Conservation (phyloP, 2,329 filamentous ascomycete species). For the Beauveria scarabaeidicola region DNA sequence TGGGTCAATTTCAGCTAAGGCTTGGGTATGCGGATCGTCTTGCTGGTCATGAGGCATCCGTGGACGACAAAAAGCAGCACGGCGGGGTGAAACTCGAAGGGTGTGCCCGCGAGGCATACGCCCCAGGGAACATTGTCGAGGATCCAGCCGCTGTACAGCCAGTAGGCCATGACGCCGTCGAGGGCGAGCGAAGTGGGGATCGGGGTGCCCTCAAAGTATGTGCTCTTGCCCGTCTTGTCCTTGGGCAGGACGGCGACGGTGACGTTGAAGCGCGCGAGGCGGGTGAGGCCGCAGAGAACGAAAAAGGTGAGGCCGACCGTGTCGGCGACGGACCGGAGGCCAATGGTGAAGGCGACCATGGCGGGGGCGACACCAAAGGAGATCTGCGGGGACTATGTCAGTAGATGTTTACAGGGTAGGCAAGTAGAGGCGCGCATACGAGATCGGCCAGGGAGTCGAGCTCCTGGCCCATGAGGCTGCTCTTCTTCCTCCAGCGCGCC, state of each 20-base stretch:
- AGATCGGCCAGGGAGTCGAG: conserved; percentile 91
- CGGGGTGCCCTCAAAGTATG: conserved; percentile 94
- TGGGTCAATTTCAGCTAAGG: conserved; percentile 33
- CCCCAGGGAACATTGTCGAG: conserved; percentile 73
- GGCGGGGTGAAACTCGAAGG: conserved; percentile 76
- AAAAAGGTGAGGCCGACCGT: conserved; percentile 77
- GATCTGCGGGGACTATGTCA: conserved; percentile 47
- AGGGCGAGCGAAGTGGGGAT: conserved; percentile 84
- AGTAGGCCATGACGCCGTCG: conserved; percentile 80
- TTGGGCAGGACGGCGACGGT: conserved; percentile 85
- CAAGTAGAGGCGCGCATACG: conserved; percentile 44
- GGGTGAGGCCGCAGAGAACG: conserved; percentile 86
- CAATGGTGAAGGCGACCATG: conserved; percentile 78
- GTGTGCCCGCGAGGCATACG: conserved; percentile 54
- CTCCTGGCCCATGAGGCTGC: conserved; percentile 95
- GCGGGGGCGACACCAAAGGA: conserved; percentile 92
- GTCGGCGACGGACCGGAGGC: conserved; percentile 75
- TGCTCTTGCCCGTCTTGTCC: conserved; percentile 81
- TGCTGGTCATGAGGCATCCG: conserved; percentile 91
- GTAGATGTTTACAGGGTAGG: neutral
- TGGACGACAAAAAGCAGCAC: conserved; percentile 77
- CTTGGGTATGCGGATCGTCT: conserved; percentile 92
- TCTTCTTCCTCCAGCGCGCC: conserved; percentile 93
- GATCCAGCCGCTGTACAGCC: conserved; percentile 74
- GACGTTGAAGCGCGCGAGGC: conserved; percentile 95